These are phyloP conservation scores for Colletotrichum trifolii DNA, from an alignment of 2,329 filamentous ascomycete species.

Conservation along the genomic window DNA sequence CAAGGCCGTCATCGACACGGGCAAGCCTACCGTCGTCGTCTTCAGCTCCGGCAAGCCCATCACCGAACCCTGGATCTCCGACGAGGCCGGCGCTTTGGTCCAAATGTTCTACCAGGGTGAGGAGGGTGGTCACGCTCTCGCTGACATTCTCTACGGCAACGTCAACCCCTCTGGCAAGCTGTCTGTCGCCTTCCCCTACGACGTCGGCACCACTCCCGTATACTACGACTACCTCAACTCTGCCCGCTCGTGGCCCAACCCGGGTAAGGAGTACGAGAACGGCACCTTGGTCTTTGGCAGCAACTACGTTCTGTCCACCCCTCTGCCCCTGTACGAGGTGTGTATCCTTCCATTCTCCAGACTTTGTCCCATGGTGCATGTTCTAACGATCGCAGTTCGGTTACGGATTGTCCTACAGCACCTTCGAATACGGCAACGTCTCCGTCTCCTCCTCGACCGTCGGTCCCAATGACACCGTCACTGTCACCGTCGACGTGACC, in stretches of 20 bases:
- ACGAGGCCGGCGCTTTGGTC: slow-evolving; percentile 71
- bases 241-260: slow-evolving; percentile 63
- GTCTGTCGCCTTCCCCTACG: slow-evolving; percentile 73
- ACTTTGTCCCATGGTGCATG: accelerated
- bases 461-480: slow-evolving; percentile 63
- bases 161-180: slow-evolving; percentile 75
- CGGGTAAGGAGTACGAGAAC: slow-evolving; percentile 64
- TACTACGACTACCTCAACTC: slow-evolving; percentile 81
- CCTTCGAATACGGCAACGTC: slow-evolving; percentile 68
- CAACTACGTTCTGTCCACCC: slow-evolving; percentile 71
- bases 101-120: slow-evolving; percentile 82
- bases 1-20: slow-evolving; percentile 73
- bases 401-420: slow-evolving; percentile 73
- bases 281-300: slow-evolving; percentile 72
- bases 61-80: slow-evolving; percentile 78
- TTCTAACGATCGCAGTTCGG: slow-evolving; percentile 62
- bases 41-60: slow-evolving; percentile 78
- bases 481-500: slow-evolving; percentile 69
- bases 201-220: slow-evolving; percentile 73
- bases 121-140: slow-evolving; percentile 73
- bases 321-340: slow-evolving; percentile 66
- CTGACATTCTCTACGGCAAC: slow-evolving; percentile 73
- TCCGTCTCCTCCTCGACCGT: slow-evolving; percentile 60
- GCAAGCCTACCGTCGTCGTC: slow-evolving; percentile 74
- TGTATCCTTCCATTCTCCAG: background rate